These are phyloP conservation scores for Didymosphaeria variabile DNA, from an alignment of 2,329 filamentous ascomycete genomes.

Conservation along the genomic window DNA sequence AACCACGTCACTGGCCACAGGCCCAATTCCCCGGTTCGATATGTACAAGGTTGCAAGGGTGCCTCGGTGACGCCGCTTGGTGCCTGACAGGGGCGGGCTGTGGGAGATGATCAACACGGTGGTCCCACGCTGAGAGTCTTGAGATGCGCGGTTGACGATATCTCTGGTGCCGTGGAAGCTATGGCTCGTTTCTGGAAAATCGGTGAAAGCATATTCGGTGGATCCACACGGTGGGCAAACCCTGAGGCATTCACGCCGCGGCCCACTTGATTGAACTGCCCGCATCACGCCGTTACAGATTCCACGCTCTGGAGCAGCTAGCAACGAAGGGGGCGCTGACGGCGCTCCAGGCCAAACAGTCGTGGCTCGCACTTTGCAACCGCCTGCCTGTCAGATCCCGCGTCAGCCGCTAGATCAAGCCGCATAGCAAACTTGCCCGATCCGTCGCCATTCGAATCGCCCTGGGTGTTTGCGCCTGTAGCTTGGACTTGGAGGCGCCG, in stretches of 20 bases:
- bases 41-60: constrained; percentile 24
- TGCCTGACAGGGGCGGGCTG: constrained; percentile 35
- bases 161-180: constrained; percentile 3
- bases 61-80: constrained; percentile 36
- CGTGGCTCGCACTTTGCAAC: neutral
- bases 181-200: constrained; percentile 2
- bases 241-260: neutral
- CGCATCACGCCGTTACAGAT: constrained; percentile 2
- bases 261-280: neutral
- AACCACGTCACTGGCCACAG: constrained; percentile 32
- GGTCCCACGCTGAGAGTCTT: constrained; percentile 5
- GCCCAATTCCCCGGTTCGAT: constrained; percentile 38
- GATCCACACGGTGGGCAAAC: neutral
- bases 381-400: constrained; percentile 6
- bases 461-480: neutral
- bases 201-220: constrained; percentile 5
- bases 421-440: neutral
- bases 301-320: constrained; percentile 6
- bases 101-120: constrained; percentile 30
- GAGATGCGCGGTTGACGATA: neutral
- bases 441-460: neutral
- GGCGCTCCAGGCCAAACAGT: constrained; percentile 1
- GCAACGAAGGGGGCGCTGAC: neutral
- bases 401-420: constrained; percentile 10
- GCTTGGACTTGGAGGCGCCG: neutral